Percentiles rank a stretch among this genome's conserved stretches.
These are phyloP conservation scores for Myxozyma melibiosi DNA, from an alignment of 805 yeast genomes.

Conservation along the genomic window DNA sequence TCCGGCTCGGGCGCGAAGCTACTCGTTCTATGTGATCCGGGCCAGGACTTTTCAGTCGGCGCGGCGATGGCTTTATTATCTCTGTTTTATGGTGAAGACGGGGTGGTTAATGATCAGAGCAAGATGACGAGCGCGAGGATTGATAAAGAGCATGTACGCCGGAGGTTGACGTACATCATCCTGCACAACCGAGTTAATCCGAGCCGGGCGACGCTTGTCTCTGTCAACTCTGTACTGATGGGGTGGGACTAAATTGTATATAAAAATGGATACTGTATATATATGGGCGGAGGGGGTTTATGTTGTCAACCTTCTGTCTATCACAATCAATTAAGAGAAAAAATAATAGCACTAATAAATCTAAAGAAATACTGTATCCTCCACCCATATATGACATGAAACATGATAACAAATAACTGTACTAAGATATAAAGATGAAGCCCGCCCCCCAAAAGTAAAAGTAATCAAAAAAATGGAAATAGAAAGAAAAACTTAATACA, in stretches of 20 bases:
- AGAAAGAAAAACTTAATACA: too few species aligned
- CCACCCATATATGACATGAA: conserved; percentile 17
- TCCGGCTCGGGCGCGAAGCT: conserved; percentile 35
- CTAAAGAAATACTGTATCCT: conserved; percentile 3
- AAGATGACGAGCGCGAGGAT: conserved; percentile 34
- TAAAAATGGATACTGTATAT: not conserved
- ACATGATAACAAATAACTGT: not conserved
- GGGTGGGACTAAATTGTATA: conserved; percentile 37
- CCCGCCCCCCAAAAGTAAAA: conserved; percentile 4
- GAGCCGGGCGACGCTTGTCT: conserved; percentile 72
- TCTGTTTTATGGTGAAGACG: conserved; percentile 48
- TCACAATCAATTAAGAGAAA: conserved; percentile 13
- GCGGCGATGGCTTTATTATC: conserved; percentile 58
- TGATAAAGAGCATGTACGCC: conserved; percentile 57
- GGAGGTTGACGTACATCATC: conserved; percentile 56
- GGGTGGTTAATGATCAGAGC: conserved; percentile 39
- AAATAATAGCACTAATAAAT: too few species aligned
- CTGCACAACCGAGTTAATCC: conserved; percentile 63
- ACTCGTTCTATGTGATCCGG: conserved; percentile 62
- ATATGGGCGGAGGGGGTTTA: not conserved
- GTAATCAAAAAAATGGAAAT: too few species aligned
- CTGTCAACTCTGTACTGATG: conserved; percentile 64
- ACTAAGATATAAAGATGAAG: not conserved
- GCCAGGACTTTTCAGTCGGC: conserved; percentile 67
- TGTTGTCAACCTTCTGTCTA: too few species aligned